A percentile compares a stretch with the other conserved stretches of the same genome.
These are phyloP conservation scores for Pythium grandisporangium DNA, from an alignment of 352 stramenopile species.

Conservation along the genomic window DNA sequence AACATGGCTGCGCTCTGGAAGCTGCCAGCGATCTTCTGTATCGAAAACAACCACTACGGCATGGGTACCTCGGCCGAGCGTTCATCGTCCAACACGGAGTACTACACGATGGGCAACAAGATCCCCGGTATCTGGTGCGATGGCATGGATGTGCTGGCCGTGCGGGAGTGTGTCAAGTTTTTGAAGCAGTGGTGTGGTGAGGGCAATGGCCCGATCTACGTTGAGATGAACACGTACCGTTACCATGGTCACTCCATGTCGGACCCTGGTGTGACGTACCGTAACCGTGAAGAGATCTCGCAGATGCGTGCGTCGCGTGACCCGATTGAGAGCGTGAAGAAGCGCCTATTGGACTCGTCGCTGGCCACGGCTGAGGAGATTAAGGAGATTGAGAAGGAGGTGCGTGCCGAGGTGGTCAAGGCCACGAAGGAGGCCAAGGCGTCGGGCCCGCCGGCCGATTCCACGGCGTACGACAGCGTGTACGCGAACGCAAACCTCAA, in stretches of 20 bases:
- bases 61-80: constrained; percentile 99
- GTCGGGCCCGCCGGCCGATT: constrained; percentile 32
- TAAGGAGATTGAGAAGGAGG: constrained; percentile 98
- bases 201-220: constrained; percentile 98
- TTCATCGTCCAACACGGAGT: constrained; percentile 95
- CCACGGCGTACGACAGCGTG: constrained; percentile 76
- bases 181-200: constrained; percentile 93
- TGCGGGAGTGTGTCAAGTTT: constrained; percentile 95
- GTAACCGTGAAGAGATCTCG: constrained; percentile 99
- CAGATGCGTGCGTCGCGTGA: constrained; percentile 97
- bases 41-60: constrained; percentile 99
- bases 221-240: constrained; percentile 99
- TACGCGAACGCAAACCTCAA: constrained; percentile 86
- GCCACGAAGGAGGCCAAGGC: constrained; percentile 91
- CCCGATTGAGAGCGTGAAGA: constrained; percentile 98
- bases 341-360: constrained; percentile 92
- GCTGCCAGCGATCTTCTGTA: constrained; percentile 99
- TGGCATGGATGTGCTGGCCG: constrained; percentile 98
- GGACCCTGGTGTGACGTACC: constrained; percentile 99
- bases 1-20: constrained; percentile 99
- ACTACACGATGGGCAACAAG: constrained; percentile 99
- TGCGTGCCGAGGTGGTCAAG: constrained; percentile 96
- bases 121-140: constrained; percentile 99
- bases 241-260: constrained; percentile 99
- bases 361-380: constrained; percentile 95